These are phyloP conservation scores for Aspergillus asperescens DNA, from an alignment of 495 filamentous ascomycete genomes.

Conservation along the genomic window DNA sequence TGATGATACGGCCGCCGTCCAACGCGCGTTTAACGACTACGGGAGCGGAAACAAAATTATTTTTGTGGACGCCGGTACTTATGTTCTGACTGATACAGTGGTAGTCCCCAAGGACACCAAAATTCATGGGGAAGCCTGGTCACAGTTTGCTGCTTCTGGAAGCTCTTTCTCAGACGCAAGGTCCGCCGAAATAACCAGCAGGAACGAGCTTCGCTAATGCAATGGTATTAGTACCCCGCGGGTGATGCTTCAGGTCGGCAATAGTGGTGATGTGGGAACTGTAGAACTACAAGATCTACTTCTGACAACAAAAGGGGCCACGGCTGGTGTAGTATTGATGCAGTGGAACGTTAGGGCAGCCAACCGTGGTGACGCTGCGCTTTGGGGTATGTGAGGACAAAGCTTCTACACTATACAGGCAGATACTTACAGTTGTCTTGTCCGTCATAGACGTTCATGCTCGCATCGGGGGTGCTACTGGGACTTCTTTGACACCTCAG, in stretches of 20 bases:
- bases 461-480: constrained; percentile 48
- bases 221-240: constrained; percentile 31
- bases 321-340: constrained; percentile 47
- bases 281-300: constrained; percentile 56
- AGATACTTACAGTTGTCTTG: background rate
- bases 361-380: constrained; percentile 49
- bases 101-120: constrained; percentile 48
- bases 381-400: constrained; percentile 38
- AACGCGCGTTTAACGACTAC: constrained; percentile 46
- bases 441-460: constrained; percentile 38
- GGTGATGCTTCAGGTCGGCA: constrained; percentile 56
- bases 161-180: constrained; percentile 45
- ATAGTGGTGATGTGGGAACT: constrained; percentile 49
- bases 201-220: background rate
- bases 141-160: constrained; percentile 47
- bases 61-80: constrained; percentile 58
- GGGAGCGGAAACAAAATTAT: constrained; percentile 46
- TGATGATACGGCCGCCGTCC: constrained; percentile 46
- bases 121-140: constrained; percentile 53
- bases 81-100: constrained; percentile 54
- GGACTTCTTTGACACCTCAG: constrained; percentile 55
- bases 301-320: constrained; percentile 46
- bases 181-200: background rate
- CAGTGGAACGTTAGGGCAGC: constrained; percentile 47
- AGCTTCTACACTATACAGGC: background rate